These are phyloP conservation scores for Globisporangium viniferum DNA, from an alignment of 352 stramenopile species.

Conservation along the genomic window DNA sequence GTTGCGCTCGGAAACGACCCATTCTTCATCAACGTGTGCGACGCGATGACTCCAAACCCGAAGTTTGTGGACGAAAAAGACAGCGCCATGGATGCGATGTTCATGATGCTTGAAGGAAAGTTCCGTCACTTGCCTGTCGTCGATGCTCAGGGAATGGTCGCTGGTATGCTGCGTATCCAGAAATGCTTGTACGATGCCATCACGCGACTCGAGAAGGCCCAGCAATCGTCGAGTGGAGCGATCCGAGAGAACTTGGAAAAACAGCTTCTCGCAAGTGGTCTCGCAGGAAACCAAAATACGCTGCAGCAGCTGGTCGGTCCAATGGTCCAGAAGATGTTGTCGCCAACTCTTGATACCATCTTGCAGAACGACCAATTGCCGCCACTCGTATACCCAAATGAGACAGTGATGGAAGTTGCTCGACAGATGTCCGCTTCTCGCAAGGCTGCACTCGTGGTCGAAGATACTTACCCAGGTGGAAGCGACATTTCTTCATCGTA, in stretches of 20 bases:
- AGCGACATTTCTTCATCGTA: conserved; percentile 22
- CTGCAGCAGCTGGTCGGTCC: conserved; percentile 73
- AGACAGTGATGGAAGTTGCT: conserved; percentile 84
- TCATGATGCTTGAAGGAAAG: conserved; percentile 87
- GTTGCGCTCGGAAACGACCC: conserved; percentile 85
- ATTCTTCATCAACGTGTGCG: conserved; percentile 78
- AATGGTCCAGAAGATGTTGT: conserved; percentile 87
- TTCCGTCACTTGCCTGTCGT: conserved; percentile 98
- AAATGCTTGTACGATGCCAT: conserved; percentile 99
- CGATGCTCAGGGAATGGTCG: conserved; percentile 85
- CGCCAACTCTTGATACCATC: conserved; percentile 79
- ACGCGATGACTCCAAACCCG: conserved; percentile 84
- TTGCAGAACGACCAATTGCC: conserved; percentile 75
- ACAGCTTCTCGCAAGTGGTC: conserved; percentile 57
- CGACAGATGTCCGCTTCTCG: conserved; percentile 81
- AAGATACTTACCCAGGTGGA: conserved; percentile 44
- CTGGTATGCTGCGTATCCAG: conserved; percentile 97
- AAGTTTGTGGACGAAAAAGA: conserved; percentile 89
- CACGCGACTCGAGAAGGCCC: conserved; percentile 92
- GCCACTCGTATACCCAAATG: conserved; percentile 67
- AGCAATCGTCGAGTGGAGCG: conserved; percentile 66
- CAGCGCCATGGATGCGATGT: conserved; percentile 90
- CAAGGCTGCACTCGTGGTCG: conserved; percentile 81
- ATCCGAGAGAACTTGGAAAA: conserved; percentile 77
- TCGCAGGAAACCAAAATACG: conserved; percentile 53